Evolutionary conservation across 2,329 filamentous ascomycete genomes (phyloP).

Genomic region (Diaporthe eres): DNA sequence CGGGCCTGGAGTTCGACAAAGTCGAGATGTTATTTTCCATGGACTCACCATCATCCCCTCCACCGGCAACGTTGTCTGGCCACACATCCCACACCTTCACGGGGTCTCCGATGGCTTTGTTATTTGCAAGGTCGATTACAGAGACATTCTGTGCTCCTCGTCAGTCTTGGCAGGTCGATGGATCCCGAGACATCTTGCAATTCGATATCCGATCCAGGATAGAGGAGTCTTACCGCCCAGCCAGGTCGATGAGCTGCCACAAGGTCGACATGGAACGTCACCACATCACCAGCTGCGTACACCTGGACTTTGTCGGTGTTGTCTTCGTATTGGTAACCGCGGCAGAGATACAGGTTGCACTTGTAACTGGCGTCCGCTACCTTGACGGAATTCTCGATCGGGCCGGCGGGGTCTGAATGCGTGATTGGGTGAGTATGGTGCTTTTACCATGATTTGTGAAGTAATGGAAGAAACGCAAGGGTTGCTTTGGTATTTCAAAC

Average conservation of each 20-base stretch:
- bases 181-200: not conserved
- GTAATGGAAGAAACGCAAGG: not conserved
- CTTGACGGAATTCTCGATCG: conserved; percentile 9
- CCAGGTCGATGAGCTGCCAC: conserved; percentile 21
- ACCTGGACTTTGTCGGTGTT: conserved; percentile 2
- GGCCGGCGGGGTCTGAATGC: conserved; percentile 11
- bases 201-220: not conserved
- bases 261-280: conserved; percentile 23
- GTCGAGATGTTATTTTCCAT: not conserved
- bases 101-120: conserved; percentile 5
- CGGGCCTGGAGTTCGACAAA: not conserved
- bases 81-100: conserved; percentile 14
- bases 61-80: conserved; percentile 4
- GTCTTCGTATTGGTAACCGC: conserved; percentile 28
- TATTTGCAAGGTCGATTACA: not conserved
- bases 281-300: conserved; percentile 12
- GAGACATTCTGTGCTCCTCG: not conserved
- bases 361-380: conserved; percentile 13
- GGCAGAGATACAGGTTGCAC: conserved; percentile 21
- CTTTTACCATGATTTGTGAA: not conserved
- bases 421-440: not conserved
- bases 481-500: not conserved
- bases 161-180: not conserved
- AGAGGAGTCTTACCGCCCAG: conserved; percentile 2
- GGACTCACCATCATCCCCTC: conserved; percentile 12